These are phyloP conservation scores for Fraxinus angustifolia DNA, from an alignment of 305 asterid species.

Conservation along the genomic window DNA sequence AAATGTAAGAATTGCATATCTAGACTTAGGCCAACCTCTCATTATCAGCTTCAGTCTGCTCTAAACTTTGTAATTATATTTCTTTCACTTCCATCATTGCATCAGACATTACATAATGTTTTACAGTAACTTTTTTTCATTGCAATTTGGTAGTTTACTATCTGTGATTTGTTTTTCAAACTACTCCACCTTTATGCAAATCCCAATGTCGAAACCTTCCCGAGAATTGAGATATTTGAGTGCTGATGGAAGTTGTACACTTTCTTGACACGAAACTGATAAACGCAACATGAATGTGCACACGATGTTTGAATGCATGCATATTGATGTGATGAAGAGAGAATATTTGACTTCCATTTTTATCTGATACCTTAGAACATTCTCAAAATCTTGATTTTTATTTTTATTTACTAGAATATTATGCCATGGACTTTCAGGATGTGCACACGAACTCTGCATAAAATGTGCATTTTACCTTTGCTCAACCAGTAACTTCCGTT, in stretches of 20 bases:
- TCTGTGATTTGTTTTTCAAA: not conserved
- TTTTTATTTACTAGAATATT: not conserved
- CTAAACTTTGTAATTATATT: not conserved
- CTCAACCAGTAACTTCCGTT: constrained; percentile 54
- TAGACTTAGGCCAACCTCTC: not conserved
- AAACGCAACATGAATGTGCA: not conserved
- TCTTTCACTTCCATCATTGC: not conserved
- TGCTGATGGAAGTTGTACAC: not conserved
- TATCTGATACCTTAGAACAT: not conserved
- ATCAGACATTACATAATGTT: not conserved
- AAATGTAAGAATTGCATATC: not conserved
- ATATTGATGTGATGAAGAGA: not conserved
- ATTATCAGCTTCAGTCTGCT: not conserved
- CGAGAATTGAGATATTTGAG: not conserved
- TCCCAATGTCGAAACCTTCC: not conserved
- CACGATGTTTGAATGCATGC: not conserved
- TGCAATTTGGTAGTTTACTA: not conserved
- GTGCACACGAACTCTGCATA: constrained; percentile 60
- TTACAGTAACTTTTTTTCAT: not conserved
- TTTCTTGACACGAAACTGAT: not conserved
- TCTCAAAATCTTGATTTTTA: not conserved
- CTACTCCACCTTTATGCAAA: not conserved
- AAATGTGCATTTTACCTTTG: constrained; percentile 68
- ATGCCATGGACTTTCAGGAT: constrained; percentile 43
- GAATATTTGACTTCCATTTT: not conserved